Base-by-base conservation (phyloP, 352 stramenopile species). In the Phytophthora capsici region DNA sequence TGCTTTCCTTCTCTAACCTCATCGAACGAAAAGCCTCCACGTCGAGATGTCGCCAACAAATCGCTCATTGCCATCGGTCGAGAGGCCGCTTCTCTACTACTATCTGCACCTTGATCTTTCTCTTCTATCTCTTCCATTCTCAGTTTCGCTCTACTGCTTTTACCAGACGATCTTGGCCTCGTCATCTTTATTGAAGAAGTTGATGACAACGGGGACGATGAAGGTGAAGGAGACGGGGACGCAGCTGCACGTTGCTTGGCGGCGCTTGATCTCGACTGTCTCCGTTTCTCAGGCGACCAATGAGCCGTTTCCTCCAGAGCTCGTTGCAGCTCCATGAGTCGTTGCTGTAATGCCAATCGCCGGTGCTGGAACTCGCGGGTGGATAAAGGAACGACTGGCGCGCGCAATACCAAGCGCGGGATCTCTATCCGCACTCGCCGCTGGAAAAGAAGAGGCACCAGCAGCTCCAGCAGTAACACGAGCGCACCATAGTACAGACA, bases 401-500 rank as follows among this genome's bases (percentile, higher is more conserved):
- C 53, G 14, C 40, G 64, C 26, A 74, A 43, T 23, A 47, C 54
- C 32, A 78, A 41, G 14, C 48, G 66, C 2, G 79, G 82, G 19
- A 84, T 56, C 51, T 80, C 55, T 9, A 91, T 54, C 9, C 72
- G 76, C 56, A 89, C 61, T n/a, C 77, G 80, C n/a, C 74, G 78
- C 3, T 79, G 68, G 45, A 88, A 85, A 10, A 91, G 26, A 41
- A 80, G 61, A 36, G 82, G 82, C 25, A 89, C 53, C 20, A 80
- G 25, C 6, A 89, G 50, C 63, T 91, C 78, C 8, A 87, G 43
- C 6, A 82, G 17, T 28, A 91, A 52, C 28, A 89, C 72, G 17
- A 84, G 26, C 8, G 84, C 46, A 2, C 82, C 82, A 48, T 86
- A 84, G 45, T 77, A 83, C 23, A 91, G 63, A 68, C 80, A 91